A percentile compares a stretch with the other conserved stretches of the same genome.
Conservation (phyloP, 805 yeast genomes). For the Debaryomyces tyrocola region DNA sequence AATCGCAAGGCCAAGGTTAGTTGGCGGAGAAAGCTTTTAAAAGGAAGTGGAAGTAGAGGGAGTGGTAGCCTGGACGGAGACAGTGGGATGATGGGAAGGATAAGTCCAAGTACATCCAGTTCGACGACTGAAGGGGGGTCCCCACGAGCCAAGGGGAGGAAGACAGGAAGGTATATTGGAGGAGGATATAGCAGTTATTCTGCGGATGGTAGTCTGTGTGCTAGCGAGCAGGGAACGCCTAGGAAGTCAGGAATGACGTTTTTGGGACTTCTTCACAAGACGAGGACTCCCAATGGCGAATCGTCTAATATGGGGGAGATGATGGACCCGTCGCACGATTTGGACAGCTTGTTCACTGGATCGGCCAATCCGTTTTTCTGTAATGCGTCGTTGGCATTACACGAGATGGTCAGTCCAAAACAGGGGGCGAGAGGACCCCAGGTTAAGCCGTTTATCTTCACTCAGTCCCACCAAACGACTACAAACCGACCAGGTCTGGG, state of each 20-base stretch:
- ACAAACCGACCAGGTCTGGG: slow-evolving; percentile 3
- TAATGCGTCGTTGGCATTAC: slow-evolving; percentile 3
- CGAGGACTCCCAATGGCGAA: background rate
- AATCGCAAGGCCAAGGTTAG: background rate
- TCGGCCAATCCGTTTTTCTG: background rate
- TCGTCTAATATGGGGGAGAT: background rate
- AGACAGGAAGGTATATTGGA: no score
- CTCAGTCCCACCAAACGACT: slow-evolving; percentile 16
- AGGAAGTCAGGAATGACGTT: background rate
- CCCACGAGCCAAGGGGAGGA: no score
- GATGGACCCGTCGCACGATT: background rate
- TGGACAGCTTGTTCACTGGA: background rate
- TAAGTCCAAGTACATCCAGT: no score
- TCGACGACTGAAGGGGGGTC: no score
- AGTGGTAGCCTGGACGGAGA: no score
- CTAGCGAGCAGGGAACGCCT: background rate
- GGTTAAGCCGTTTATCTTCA: slow-evolving; percentile 21
- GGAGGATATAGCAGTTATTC: no score
- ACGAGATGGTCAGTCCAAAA: slow-evolving; percentile 4
- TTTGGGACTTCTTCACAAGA: background rate
- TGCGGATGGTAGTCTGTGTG: background rate
- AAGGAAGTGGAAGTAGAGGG: background rate
- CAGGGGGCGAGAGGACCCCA: slow-evolving; percentile 19
- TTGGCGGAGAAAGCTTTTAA: background rate
- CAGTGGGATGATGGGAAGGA: no score